Evolutionary conservation across 2,329 filamentous ascomycete genomes (phyloP).

Genomic region (Penicillium sp.): DNA sequence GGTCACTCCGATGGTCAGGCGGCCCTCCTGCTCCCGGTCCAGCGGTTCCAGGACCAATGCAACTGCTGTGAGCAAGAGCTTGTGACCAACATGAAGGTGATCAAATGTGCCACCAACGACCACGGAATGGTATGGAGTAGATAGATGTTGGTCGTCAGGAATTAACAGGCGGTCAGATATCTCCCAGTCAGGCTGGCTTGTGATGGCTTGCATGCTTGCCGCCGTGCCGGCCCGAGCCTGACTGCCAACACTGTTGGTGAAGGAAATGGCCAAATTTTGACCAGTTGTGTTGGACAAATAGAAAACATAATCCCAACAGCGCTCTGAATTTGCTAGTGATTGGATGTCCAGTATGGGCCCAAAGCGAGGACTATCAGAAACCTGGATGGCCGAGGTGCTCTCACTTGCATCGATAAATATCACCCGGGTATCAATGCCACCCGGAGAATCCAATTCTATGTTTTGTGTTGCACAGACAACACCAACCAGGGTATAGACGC

Average conservation of each 20-base stretch:
- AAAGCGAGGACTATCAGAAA: constrained; percentile 22
- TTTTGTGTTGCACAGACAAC: constrained; percentile 64
- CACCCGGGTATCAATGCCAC: constrained; percentile 73
- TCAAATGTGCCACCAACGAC: constrained; percentile 94
- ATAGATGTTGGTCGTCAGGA: constrained; percentile 19
- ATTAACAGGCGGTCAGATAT: constrained; percentile 22
- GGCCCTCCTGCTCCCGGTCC: constrained; percentile 46
- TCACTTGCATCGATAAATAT: constrained; percentile 62
- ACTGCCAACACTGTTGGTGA: constrained; percentile 37
- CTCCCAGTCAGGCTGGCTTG: constrained; percentile 23
- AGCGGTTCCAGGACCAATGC: constrained; percentile 64
- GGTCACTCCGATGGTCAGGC: constrained; percentile 80
- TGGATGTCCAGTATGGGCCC: constrained; percentile 53
- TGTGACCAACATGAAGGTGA: constrained; percentile 92
- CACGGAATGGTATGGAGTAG: constrained; percentile 56
- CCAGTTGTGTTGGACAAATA: constrained; percentile 30
- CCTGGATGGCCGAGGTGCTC: constrained; percentile 23
- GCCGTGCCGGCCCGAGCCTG: constrained; percentile 19
- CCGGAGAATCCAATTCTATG: constrained; percentile 63
- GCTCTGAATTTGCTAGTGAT: constrained; percentile 45
- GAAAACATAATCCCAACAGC: constrained; percentile 34
- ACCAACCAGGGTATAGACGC: constrained; percentile 74
- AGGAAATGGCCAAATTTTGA: constrained; percentile 28
- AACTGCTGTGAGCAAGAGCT: constrained; percentile 88
- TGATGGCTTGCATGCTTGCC: constrained; percentile 22